These are phyloP conservation scores for Hanseniaspora meyeri DNA, from an alignment of 805 yeast genomes.

Conservation along the genomic window DNA sequence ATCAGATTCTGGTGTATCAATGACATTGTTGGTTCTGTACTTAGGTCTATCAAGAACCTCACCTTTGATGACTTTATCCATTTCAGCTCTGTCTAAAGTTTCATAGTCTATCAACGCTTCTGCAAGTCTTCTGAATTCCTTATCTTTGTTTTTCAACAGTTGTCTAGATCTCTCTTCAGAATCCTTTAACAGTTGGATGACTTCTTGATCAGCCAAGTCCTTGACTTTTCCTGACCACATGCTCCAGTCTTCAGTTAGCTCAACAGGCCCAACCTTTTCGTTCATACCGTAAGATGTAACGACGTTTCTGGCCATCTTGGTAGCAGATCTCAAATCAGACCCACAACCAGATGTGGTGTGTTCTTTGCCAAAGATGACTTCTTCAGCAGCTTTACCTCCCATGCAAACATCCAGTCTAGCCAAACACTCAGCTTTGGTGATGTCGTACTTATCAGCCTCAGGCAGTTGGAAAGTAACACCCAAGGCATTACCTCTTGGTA, in stretches of 20 bases:
- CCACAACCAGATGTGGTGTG: slow-evolving; percentile 94
- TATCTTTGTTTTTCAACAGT: slow-evolving; percentile 45
- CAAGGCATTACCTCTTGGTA: slow-evolving; percentile 92
- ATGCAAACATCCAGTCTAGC: slow-evolving; percentile 92
- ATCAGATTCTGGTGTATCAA: slow-evolving; percentile 41
- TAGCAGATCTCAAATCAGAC: slow-evolving; percentile 79
- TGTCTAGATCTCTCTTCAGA: slow-evolving; percentile 72
- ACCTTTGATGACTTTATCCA: slow-evolving; percentile 74
- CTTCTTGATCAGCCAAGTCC: slow-evolving; percentile 87
- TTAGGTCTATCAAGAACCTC: slow-evolving; percentile 59
- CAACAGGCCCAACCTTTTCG: slow-evolving; percentile 83
- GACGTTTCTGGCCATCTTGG: slow-evolving; percentile 90
- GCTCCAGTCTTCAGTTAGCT: slow-evolving; percentile 81
- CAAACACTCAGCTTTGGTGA: slow-evolving; percentile 75
- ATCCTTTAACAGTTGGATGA: slow-evolving; percentile 56
- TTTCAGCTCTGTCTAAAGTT: slow-evolving; percentile 82
- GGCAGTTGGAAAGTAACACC: slow-evolving; percentile 97
- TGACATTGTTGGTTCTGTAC: slow-evolving; percentile 62
- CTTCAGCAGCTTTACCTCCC: slow-evolving; percentile 99
- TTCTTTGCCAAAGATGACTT: slow-evolving; percentile 76
- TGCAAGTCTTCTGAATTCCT: slow-evolving; percentile 76
- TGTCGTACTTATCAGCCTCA: slow-evolving; percentile 94
- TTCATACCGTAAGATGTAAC: slow-evolving; percentile 96
- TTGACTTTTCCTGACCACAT: slow-evolving; percentile 84
- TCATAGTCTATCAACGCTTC: slow-evolving; percentile 91